phyloP scores from a whole-genome alignment of 257 asterid species.

The Asclepias syriaca region DNA sequence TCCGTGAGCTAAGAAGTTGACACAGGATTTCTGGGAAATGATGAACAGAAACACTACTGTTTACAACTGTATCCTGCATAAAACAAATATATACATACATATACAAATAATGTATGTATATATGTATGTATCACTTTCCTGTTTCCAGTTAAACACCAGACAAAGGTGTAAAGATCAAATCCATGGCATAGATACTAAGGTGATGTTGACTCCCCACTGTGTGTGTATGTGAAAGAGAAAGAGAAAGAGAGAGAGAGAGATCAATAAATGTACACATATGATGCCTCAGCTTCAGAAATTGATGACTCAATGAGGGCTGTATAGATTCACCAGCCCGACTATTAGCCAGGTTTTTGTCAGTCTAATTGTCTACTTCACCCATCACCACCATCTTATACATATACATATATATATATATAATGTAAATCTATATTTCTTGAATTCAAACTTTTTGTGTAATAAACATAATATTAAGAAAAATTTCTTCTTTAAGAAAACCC shows the following conservation, averaged over 20 bases:
- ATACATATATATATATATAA: too few relatives aligned
- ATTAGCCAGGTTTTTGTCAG: constrained; percentile 2
- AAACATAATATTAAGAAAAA: too few relatives aligned
- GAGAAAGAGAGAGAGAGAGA: neutral
- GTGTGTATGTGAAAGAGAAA: neutral
- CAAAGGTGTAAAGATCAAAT: constrained; percentile 1
- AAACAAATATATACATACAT: too few relatives aligned
- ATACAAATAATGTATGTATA: neutral
- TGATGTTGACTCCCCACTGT: constrained; percentile 27
- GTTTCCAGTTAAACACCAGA: constrained; percentile 12
- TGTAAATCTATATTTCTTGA: too few relatives aligned
- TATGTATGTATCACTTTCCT: neutral
- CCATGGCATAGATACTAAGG: constrained; percentile 17
- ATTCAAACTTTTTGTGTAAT: too few relatives aligned
- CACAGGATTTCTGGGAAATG: too few relatives aligned
- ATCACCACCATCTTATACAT: neutral
- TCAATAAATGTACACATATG: constrained; percentile 5
- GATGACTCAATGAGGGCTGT: constrained; percentile 3
- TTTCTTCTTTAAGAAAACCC: too few relatives aligned
- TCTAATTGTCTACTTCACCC: neutral
- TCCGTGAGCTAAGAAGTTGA: too few relatives aligned
- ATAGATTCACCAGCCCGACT: constrained; percentile 1
- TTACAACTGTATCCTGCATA: too few relatives aligned
- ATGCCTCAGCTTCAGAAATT: constrained; percentile 10
- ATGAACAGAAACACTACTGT: too few relatives aligned